These are phyloP conservation scores for Rhizopogon sp. DNA, from an alignment of 768 basidiomycete genomes.

Conservation along the genomic window DNA sequence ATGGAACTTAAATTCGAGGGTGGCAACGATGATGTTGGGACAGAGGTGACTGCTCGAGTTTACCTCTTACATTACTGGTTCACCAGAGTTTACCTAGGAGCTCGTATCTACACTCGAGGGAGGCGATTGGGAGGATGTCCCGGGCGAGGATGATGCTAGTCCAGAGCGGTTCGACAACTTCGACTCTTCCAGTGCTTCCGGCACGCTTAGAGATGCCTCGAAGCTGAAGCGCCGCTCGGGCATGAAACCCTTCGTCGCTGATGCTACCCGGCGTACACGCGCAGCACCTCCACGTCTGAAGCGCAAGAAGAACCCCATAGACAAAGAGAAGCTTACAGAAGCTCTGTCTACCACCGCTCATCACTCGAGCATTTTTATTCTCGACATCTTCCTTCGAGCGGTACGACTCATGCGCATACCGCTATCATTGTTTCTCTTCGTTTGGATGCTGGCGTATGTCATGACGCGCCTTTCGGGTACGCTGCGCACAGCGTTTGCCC, in stretches of 20 bases:
- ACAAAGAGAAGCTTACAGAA: constrained; percentile 19
- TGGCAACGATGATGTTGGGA: neutral
- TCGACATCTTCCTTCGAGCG: constrained; percentile 44
- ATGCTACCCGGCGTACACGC: neutral
- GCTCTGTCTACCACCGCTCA: constrained; percentile 17
- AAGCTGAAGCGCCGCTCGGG: neutral
- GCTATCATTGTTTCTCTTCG: constrained; percentile 46
- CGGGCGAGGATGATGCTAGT: neutral
- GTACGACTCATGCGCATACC: constrained; percentile 51
- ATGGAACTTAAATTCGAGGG: neutral
- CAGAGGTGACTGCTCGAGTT: neutral
- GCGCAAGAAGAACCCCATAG: constrained; percentile 24
- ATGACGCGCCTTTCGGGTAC: constrained; percentile 35
- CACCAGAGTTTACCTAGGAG: neutral
- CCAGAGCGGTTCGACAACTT: neutral
- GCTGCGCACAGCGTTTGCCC: constrained; percentile 45
- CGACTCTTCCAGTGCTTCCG: neutral
- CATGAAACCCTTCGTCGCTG: neutral
- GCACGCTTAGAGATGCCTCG: neutral
- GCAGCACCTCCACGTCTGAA: constrained; percentile 15
- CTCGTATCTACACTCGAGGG: neutral
- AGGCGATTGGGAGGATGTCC: neutral
- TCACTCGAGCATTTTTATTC: constrained; percentile 33
- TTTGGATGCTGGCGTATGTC: constrained; percentile 46
- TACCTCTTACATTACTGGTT: neutral